A percentile compares a stretch with the other conserved stretches of the same genome.
These are phyloP conservation scores for Saturnispora kantuleensis DNA, from an alignment of 805 yeast species.

Conservation along the genomic window DNA sequence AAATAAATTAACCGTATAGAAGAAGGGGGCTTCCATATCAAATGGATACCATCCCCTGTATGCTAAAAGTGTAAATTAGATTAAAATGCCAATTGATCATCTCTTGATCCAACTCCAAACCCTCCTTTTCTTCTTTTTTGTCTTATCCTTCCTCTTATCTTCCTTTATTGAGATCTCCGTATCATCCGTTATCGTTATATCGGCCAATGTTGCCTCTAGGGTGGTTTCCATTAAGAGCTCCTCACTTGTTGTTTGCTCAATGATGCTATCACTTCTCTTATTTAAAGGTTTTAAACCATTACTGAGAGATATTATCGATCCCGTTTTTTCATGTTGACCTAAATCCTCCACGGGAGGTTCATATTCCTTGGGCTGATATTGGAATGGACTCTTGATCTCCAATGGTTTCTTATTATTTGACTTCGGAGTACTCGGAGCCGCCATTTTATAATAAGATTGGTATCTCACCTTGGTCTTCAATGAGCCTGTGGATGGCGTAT, in stretches of 20 bases:
- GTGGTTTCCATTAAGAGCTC: background rate
- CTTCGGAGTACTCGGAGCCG: constrained; percentile 15
- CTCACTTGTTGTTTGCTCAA: background rate
- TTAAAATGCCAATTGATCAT: background rate
- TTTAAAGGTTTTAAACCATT: background rate
- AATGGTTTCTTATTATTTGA: background rate
- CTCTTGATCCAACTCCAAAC: background rate
- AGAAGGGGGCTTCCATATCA: too few relatives aligned
- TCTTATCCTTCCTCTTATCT: background rate
- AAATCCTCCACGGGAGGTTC: constrained; percentile 23
- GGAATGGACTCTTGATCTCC: constrained; percentile 22
- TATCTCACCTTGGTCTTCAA: constrained; percentile 25
- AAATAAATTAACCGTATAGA: too few relatives aligned
- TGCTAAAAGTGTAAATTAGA: too few relatives aligned
- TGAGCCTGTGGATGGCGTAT: constrained; percentile 18
- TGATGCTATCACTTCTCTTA: background rate
- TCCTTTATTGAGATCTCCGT: background rate
- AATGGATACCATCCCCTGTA: too few relatives aligned
- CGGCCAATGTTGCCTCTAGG: background rate
- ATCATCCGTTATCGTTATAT: background rate
- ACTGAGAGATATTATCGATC: background rate
- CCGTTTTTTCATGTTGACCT: background rate
- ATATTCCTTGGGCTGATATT: constrained; percentile 25
- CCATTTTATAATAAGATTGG: constrained; percentile 24
- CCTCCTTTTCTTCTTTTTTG: background rate